Evolutionary conservation across 495 filamentous ascomycete genomes (phyloP), one percentile per base, ranked within the genome.

Genomic region (Symbiotaphrina buchneri): DNA sequence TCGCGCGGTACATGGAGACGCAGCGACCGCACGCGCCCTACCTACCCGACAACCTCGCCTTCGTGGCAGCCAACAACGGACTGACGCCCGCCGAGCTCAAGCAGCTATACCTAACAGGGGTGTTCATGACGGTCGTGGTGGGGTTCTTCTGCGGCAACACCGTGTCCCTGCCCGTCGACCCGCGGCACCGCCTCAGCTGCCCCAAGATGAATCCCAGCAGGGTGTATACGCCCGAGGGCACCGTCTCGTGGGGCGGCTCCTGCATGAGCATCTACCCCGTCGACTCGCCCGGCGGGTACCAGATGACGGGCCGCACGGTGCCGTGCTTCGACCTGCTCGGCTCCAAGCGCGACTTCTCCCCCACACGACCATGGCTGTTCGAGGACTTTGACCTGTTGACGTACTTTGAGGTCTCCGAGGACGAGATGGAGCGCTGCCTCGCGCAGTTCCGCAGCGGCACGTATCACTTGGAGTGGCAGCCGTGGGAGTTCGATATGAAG

Each of bases 181-280:
- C 67, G 0, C 48, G 58, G 0, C 48, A 61, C 14, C 45, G 60
- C 6, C 54, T 71, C 34, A 53, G 47, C n/a, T 52, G 53, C 21
- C 63, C 61, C 5, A 73, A 73, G 42, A 56, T 56, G 43, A 73
- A 73, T 34, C 67, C 67, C 2, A 62, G 54, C 4, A 53, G 67
- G 3, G 54, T 63, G 1, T 66, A 58, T 33, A 73, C 67, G 0
- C 64, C 64, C 0, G 60, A 55, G 10, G 65, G 67, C 1, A 58
- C 55, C 3, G 54, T 68, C 0, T 48, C 47, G 2, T 61, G 61
- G 53, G 68, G 65, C 10, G 67, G 68, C 5, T 52, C 46, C 6
- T 61, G 59, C 36, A 56, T 67, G 42, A 51, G 54, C 14, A 42
- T 69, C 8, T 68, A 72, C 38, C 61, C 63, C 6, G 60, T 68